These are phyloP conservation scores for Cystoderma amianthinum DNA, from an alignment of 768 basidiomycete species.

Conservation along the genomic window DNA sequence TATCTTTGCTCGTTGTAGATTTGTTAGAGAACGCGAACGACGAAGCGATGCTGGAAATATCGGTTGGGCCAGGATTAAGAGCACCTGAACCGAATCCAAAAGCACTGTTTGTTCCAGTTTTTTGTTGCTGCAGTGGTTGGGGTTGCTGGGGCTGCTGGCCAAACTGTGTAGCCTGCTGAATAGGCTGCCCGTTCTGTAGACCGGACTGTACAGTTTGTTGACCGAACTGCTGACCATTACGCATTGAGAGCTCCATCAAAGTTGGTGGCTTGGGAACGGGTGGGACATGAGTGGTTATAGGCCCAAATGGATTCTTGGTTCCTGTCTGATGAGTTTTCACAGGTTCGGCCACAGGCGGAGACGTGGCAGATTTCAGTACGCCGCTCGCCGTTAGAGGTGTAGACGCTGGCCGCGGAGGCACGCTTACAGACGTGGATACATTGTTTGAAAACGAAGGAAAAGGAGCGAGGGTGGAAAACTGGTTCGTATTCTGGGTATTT, in stretches of 20 bases:
- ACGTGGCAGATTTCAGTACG: slow-evolving; percentile 18
- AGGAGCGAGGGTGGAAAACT: slow-evolving; percentile 10
- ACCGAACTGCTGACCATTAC: slow-evolving; percentile 16
- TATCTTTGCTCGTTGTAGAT: slow-evolving; percentile 7
- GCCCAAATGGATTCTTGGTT: slow-evolving; percentile 92
- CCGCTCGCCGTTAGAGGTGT: slow-evolving; percentile 59
- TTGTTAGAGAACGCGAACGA: slow-evolving; percentile 46
- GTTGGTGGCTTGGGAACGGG: slow-evolving; percentile 72
- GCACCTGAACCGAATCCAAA: slow-evolving; percentile 30
- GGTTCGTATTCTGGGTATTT: not conserved
- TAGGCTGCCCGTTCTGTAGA: slow-evolving; percentile 18
- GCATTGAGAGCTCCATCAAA: slow-evolving; percentile 70
- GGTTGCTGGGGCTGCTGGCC: slow-evolving; percentile 11
- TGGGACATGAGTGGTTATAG: slow-evolving; percentile 55
- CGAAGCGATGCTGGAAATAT: slow-evolving; percentile 66
- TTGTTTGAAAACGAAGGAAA: slow-evolving; percentile 11
- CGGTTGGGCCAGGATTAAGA: slow-evolving; percentile 38
- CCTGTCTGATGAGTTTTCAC: slow-evolving; percentile 89
- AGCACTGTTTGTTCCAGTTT: slow-evolving; percentile 8
- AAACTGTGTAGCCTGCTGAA: slow-evolving; percentile 13
- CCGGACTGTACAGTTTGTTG: not conserved
- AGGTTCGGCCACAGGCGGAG: slow-evolving; percentile 47
- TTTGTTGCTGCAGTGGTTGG: slow-evolving; percentile 12
- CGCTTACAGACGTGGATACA: slow-evolving; percentile 13
- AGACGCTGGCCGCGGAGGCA: slow-evolving; percentile 61